phyloP scores from a whole-genome alignment of 1,284 basidiomycete species.

The Ceratobasidium sp. region DNA sequence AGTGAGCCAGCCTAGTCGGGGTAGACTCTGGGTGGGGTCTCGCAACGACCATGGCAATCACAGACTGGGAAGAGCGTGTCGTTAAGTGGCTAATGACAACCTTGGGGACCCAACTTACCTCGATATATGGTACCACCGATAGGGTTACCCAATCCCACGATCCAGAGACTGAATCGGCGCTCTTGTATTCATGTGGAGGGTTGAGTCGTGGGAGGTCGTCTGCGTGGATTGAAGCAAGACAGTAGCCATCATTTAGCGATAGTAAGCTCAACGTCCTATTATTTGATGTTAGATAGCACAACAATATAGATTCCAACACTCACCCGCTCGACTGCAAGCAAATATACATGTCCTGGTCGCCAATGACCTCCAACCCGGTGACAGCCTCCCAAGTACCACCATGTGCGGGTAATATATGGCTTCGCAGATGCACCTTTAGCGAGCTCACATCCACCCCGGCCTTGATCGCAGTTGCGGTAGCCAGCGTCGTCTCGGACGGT shows the following conservation, averaged over 20 bases:
- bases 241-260: slow-evolving; percentile 49
- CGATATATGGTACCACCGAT: slow-evolving; percentile 41
- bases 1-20: slow-evolving; percentile 43
- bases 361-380: slow-evolving; percentile 59
- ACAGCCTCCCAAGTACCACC: slow-evolving; percentile 58
- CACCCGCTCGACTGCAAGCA: slow-evolving; percentile 68
- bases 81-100: neutral
- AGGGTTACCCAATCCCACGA: slow-evolving; percentile 44
- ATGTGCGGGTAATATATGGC: slow-evolving; percentile 64
- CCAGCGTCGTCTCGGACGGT: slow-evolving; percentile 25
- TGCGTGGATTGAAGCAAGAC: slow-evolving; percentile 51
- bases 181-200: slow-evolving; percentile 44
- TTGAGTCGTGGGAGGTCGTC: slow-evolving; percentile 45
- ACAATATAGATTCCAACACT: slow-evolving; percentile 45
- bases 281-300: neutral
- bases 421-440: slow-evolving; percentile 57
- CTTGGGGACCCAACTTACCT: slow-evolving; percentile 8
- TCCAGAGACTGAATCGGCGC: slow-evolving; percentile 26
- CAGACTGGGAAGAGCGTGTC: slow-evolving; percentile 26
- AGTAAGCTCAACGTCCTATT: slow-evolving; percentile 46
- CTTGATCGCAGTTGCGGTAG: slow-evolving; percentile 1
- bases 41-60: slow-evolving; percentile 40
- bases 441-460: slow-evolving; percentile 20
- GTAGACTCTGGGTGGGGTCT: slow-evolving; percentile 21
- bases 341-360: slow-evolving; percentile 59